Base-by-base conservation (phyloP, 768 basidiomycete species). In the Phlegmacium glaucopus region DNA sequence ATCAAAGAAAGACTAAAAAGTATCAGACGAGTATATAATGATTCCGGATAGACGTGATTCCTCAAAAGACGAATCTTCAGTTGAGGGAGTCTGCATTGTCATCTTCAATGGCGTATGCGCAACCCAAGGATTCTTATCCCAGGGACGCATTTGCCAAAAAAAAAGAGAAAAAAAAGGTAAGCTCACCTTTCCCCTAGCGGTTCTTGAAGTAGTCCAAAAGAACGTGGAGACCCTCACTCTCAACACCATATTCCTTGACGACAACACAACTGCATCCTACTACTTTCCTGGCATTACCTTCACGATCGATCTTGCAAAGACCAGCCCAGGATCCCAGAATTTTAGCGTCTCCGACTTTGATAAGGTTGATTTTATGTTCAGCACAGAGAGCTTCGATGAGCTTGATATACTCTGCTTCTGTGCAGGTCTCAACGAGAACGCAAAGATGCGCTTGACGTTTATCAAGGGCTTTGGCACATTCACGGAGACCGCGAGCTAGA, bases 331-430 rank as follows among this genome's bases (percentile, higher is more conserved):
- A 91, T 29, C 95, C 95, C 63, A 99, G 88, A 56, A 95, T 83
- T 76, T 99, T 99, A 64, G 92, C 88, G 70, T 98, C 95, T 61
- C 90, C 90, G 57, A 94, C 91, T 76, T 97, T 98, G 90, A 99
- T 97, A 55, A 99, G 77, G 79, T 94, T 93, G 77, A 98, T 97
- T 74, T 94, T 95, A 85, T 98, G 94, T 77, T 96, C 94, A 53
- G 92, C 89, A 68, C 95, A 98, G 66, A 99, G 92, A 42, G 95
- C 95, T 76, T 97, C 94, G 59, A 99, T 96, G 77, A 99, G 91
- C 79, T 97, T 98, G 83, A 96, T 90, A 81, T 99, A 98, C 74
- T 97, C 95, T 58, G 94, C 90, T 76, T 98, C 95, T 44, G 90
- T 94, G 80, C 94, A 96, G 48, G 93, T 93, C 83, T 99, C 95